These are phyloP conservation scores for Calonectria henricotiae DNA, from an alignment of 2,329 filamentous ascomycete genomes.

Conservation along the genomic window DNA sequence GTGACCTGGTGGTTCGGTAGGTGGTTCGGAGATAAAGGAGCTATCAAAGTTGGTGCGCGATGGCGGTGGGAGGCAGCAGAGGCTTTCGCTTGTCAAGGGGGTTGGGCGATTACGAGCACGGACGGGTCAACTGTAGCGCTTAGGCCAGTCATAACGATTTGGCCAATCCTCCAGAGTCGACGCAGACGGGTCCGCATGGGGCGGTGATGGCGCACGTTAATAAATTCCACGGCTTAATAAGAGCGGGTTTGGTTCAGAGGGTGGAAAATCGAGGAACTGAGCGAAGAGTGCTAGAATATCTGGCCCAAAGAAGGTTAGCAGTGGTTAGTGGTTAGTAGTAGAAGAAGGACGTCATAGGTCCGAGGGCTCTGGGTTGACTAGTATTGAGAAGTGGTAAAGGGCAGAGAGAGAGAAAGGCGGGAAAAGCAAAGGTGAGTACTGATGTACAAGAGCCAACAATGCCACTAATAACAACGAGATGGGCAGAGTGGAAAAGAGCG, in stretches of 20 bases:
- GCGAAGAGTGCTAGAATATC: background rate
- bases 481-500: background rate
- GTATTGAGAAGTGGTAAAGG: too few relatives aligned
- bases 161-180: constrained; percentile 25
- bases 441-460: background rate
- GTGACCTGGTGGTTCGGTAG: constrained; percentile 37
- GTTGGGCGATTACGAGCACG: constrained; percentile 13
- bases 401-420: background rate
- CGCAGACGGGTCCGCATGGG: constrained; percentile 10
- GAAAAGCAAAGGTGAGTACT: background rate
- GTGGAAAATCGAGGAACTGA: background rate
- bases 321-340: too few relatives aligned
- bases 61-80: constrained; percentile 20
- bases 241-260: background rate
- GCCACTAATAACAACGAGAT: background rate
- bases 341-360: background rate
- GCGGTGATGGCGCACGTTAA: constrained; percentile 26
- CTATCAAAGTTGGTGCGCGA: constrained; percentile 17
- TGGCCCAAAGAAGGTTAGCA: too few relatives aligned
- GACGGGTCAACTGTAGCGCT: constrained; percentile 19
- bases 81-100: constrained; percentile 22
- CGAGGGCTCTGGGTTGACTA: background rate
- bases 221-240: background rate
- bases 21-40: constrained; percentile 44
- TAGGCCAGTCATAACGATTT: constrained; percentile 16